These are phyloP conservation scores for Arabidopsis lyrata DNA, from an alignment of 441 rosid genomes.

Conservation along the genomic window DNA sequence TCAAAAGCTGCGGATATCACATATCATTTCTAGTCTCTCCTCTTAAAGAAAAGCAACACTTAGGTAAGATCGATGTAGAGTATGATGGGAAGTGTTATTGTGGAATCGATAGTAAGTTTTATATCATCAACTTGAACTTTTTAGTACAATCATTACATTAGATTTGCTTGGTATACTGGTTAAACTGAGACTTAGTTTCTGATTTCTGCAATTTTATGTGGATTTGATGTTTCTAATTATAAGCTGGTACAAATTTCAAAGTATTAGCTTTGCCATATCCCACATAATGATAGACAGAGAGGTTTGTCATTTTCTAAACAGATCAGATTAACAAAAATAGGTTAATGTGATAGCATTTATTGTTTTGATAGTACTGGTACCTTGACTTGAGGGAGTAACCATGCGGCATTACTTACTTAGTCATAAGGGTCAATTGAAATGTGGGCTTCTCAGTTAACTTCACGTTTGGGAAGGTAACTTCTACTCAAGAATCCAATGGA, in stretches of 20 bases:
- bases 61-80: too few relatives aligned
- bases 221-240: conserved; percentile 22
- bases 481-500: conserved; percentile 7
- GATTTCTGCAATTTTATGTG: conserved; percentile 21
- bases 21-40: too few relatives aligned
- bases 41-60: too few relatives aligned
- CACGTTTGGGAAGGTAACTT: conserved; percentile 9
- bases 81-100: conserved; percentile 35
- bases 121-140: conserved; percentile 24
- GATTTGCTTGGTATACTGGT: conserved; percentile 20
- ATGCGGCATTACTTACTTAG: conserved; percentile 25
- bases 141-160: conserved; percentile 12
- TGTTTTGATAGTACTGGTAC: conserved; percentile 2
- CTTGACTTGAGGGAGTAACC: conserved; percentile 19
- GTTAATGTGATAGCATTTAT: conserved; percentile 12
- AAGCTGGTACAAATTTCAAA: neutral
- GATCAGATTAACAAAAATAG: neutral
- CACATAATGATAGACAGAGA: conserved; percentile 8
- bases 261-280: conserved; percentile 22
- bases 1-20: too few relatives aligned
- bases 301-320: conserved; percentile 20
- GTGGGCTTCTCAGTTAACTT: conserved; percentile 23
- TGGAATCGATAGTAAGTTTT: conserved; percentile 95
- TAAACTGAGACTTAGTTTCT: neutral
- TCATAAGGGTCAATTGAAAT: conserved; percentile 14